Conservation (phyloP, 768 basidiomycete genomes). For the Fomitopsis pulvina region DNA sequence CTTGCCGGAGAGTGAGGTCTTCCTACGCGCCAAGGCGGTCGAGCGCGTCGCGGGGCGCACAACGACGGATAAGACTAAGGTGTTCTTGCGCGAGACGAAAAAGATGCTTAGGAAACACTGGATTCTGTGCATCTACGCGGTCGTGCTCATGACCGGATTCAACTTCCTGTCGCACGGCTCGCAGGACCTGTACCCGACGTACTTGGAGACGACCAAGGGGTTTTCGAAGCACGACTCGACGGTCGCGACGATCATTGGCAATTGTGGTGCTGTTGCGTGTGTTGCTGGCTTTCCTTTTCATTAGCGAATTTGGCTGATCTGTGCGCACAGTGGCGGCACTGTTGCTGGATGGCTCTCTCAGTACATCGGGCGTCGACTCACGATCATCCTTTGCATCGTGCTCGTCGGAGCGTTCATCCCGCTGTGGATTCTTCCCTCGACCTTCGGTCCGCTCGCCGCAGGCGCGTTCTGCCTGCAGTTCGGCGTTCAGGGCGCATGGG, state of each 20-base stretch:
- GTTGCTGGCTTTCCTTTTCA: constrained; percentile 9
- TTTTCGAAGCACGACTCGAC: constrained; percentile 55
- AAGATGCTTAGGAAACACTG: constrained; percentile 80
- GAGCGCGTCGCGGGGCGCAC: constrained; percentile 35
- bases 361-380: constrained; percentile 76
- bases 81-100: constrained; percentile 68
- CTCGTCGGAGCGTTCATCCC: constrained; percentile 59
- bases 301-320: constrained; percentile 3
- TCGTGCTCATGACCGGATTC: constrained; percentile 73
- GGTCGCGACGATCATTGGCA: constrained; percentile 78
- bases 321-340: constrained; percentile 47
- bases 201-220: constrained; percentile 55
- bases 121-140: constrained; percentile 76
- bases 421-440: constrained; percentile 75
- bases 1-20: constrained; percentile 76
- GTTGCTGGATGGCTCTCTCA: constrained; percentile 72
- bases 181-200: constrained; percentile 78
- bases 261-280: constrained; percentile 46
- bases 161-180: constrained; percentile 49
- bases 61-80: constrained; percentile 47
- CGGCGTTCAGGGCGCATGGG: constrained; percentile 90
- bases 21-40: constrained; percentile 55
- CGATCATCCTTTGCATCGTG: constrained; percentile 61
- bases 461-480: constrained; percentile 86
- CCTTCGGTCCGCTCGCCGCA: constrained; percentile 64